phyloP scores from a whole-genome alignment of 1,284 basidiomycete species.

The Tremellales sp. region DNA sequence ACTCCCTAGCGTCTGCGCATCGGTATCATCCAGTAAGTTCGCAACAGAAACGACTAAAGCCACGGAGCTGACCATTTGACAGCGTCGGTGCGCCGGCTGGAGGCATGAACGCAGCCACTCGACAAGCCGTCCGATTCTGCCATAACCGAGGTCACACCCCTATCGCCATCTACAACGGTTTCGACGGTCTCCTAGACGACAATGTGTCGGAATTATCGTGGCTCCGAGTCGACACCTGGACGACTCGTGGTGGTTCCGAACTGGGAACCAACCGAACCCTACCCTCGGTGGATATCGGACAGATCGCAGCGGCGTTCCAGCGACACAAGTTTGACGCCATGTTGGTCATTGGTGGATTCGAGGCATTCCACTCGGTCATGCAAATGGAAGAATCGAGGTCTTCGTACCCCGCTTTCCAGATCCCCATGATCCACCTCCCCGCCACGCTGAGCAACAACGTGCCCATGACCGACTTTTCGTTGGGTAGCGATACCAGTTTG shows the following conservation, averaged over 20 bases:
- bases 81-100: conserved; percentile 95
- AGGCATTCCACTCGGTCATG: conserved; percentile 78
- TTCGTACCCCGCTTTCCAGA: conserved; percentile 83
- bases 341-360: conserved; percentile 92
- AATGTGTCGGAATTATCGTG: conserved; percentile 82
- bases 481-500: conserved; percentile 92
- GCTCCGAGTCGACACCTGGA: conserved; percentile 97
- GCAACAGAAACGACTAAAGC: background rate
- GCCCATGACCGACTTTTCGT: conserved; percentile 89
- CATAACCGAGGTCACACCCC: conserved; percentile 86
- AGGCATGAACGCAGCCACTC: conserved; percentile 97
- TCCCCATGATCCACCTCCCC: conserved; percentile 88
- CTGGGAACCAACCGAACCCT: conserved; percentile 91
- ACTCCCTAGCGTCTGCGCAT: conserved; percentile 66
- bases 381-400: conserved; percentile 75
- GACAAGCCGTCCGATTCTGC: conserved; percentile 90
- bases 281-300: conserved; percentile 80
- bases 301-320: conserved; percentile 84
- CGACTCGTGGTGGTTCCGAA: conserved; percentile 94
- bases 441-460: conserved; percentile 98
- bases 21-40: conserved; percentile 83
- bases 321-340: conserved; percentile 75
- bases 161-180: conserved; percentile 90
- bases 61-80: background rate
- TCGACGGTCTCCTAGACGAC: conserved; percentile 88